Percentiles rank a stretch among this genome's conserved stretches.
Evolutionary conservation across 1,284 basidiomycete species (phyloP).

Genomic region (Melampsora larici-populina): DNA sequence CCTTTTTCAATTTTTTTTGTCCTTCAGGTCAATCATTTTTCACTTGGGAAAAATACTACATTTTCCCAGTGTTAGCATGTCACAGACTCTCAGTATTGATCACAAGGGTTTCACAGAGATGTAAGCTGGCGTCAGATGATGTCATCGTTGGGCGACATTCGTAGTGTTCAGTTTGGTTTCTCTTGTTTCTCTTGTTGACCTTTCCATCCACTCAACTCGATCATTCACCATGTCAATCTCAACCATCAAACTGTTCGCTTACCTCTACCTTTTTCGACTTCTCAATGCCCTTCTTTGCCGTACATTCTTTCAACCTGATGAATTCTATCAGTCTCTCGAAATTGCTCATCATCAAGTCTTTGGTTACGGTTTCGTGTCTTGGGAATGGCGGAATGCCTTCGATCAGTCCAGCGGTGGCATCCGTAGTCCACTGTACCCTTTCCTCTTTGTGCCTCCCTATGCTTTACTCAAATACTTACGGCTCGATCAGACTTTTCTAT

Average conservation of each 20-base stretch:
- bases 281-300: constrained; percentile 65
- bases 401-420: constrained; percentile 60
- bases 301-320: constrained; percentile 96
- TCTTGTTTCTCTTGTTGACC: no score
- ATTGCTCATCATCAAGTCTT: constrained; percentile 84
- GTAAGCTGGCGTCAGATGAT: no score
- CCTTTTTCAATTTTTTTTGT: no score
- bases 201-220: neutral
- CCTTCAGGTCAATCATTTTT: no score
- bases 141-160: no score
- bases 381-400: constrained; percentile 84
- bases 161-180: no score
- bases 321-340: constrained; percentile 92
- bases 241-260: constrained; percentile 45
- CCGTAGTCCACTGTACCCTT: constrained; percentile 53
- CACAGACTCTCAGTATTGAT: no score
- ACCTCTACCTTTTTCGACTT: constrained; percentile 54
- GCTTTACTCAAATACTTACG: constrained; percentile 63
- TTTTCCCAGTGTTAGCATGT: no score
- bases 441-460: constrained; percentile 73
- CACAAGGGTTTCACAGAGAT: no score
- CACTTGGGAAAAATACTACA: no score
- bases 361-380: constrained; percentile 85
- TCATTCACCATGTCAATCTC: neutral
- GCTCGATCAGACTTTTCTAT: constrained; percentile 59